These are phyloP conservation scores for Pythium rhizo-oryzae DNA, from an alignment of 352 stramenopile species.

Conservation along the genomic window DNA sequence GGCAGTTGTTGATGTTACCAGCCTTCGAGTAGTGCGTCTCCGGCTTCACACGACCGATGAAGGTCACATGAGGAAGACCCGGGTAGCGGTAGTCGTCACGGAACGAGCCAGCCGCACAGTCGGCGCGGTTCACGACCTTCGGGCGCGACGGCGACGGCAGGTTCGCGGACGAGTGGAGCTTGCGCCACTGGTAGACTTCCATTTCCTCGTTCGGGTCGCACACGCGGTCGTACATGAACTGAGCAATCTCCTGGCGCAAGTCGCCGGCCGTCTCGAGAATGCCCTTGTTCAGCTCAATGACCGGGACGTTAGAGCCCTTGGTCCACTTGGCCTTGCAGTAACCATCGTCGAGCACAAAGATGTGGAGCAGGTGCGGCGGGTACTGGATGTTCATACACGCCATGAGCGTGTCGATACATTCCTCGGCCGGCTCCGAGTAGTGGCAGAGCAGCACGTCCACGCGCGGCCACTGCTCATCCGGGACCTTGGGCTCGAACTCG, in stretches of 20 bases:
- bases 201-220: conserved; percentile 85
- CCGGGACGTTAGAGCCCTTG: conserved; percentile 40
- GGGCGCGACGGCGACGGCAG: conserved; percentile 61
- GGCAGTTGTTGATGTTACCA: conserved; percentile 88
- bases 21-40: conserved; percentile 86
- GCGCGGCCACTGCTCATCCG: conserved; percentile 47
- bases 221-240: conserved; percentile 88
- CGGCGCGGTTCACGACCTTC: conserved; percentile 67
- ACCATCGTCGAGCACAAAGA: conserved; percentile 52
- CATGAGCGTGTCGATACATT: conserved; percentile 52
- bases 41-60: conserved; percentile 79
- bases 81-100: conserved; percentile 83
- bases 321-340: conserved; percentile 55
- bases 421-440: conserved; percentile 56
- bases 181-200: conserved; percentile 85
- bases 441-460: conserved; percentile 56
- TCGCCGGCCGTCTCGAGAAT: conserved; percentile 82
- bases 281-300: conserved; percentile 44
- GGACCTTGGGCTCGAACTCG: conserved; percentile 48
- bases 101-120: conserved; percentile 82
- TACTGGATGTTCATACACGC: conserved; percentile 61
- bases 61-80: conserved; percentile 74
- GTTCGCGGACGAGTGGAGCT: conserved; percentile 84
- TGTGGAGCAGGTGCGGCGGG: conserved; percentile 47
- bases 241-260: conserved; percentile 75